Percentiles rank a stretch among this genome's conserved stretches.
phyloP scores from a whole-genome alignment of 129 eudicot genomes.

The Chrysanthemum lavandulifolium region DNA sequence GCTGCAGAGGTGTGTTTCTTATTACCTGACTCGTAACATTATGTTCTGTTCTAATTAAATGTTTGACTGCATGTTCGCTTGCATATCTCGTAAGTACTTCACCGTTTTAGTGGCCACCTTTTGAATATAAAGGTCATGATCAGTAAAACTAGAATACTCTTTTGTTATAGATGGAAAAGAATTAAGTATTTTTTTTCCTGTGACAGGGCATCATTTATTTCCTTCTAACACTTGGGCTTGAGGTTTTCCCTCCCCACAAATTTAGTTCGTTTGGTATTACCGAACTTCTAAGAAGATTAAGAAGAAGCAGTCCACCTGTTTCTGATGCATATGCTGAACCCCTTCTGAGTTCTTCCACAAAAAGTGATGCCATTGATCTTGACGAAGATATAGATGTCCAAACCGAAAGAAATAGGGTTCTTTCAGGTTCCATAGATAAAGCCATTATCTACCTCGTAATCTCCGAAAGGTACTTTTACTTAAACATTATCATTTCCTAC shows the following conservation, averaged over 20 bases:
- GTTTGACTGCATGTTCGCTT: background rate
- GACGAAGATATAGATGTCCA: conserved; percentile 88
- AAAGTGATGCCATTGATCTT: conserved; percentile 38
- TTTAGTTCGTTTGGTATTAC: conserved; percentile 30
- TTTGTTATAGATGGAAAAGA: conserved; percentile 13
- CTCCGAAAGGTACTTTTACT: conserved; percentile 67
- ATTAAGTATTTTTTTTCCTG: conserved; percentile 12
- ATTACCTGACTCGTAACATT: conserved; percentile 10
- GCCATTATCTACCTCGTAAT: conserved; percentile 82
- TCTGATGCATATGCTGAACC: conserved; percentile 57
- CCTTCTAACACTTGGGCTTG: conserved; percentile 77
- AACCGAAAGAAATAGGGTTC: conserved; percentile 80
- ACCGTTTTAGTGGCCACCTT: conserved; percentile 2
- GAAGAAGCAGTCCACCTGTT: conserved; percentile 23
- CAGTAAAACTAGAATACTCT: background rate
- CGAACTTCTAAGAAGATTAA: conserved; percentile 44
- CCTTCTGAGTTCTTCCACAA: conserved; percentile 59
- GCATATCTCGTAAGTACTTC: background rate
- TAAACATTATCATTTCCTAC: conserved; percentile 14
- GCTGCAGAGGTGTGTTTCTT: conserved; percentile 71
- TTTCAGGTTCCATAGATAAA: conserved; percentile 74
- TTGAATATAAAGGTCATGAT: conserved; percentile 5
- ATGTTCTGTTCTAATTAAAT: background rate
- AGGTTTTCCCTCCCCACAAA: conserved; percentile 58
- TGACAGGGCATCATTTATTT: conserved; percentile 73